Evolutionary conservation across 495 filamentous ascomycete genomes (phyloP), one percentile per base, ranked within the genome.

Genomic region (Hyphodiscus hymeniophilus): DNA sequence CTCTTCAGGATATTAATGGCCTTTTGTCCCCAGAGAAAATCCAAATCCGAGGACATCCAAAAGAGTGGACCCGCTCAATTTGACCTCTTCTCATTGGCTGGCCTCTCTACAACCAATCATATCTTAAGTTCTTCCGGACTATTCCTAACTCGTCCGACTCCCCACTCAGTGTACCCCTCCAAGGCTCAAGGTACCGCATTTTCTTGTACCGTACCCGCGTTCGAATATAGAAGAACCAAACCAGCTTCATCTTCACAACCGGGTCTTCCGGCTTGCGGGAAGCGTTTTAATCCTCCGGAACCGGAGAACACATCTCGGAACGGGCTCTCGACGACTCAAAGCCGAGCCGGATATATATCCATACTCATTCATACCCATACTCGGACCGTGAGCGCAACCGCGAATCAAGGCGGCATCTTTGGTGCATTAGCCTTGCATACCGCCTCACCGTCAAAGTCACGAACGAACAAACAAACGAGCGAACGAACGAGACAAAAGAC

Each of bases 341-440:
- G n/a, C n/a, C n/a, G n/a, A n/a, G n/a, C 31, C 12, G 16, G 3
- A 6, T 34, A 34, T 12, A 34, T 12, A 34, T 34, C 12, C 7
- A 32, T 7, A 32, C 13, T 32, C 13, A 7, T 32, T 32, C 30
- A 32, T 7, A 32, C 13, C 30, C 30, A 32, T 13, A 2, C 18
- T 38, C 20, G n/a, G n/a, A n/a, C 23, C 7, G 23, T 15, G 16
- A 17, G 38, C 2, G 21, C 32, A 32, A 36, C 32, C 17, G 24
- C 15, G n/a, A n/a, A 13, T 3, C 41, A 50, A 21, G 42, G 40
- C 43, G 16, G 36, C 47, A 49, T 43, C 41, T 42, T 45, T 13
- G 39, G 22, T 54, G 55, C 55, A 58, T 58, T 54, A 58, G 55
- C 51, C 51, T 45, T 55, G 55, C 55, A 58, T 54, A 48, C 39